Evolutionary conservation across 2,329 filamentous ascomycete species (phyloP), one percentile per base, ranked within the genome.

Genomic region (Fusarium tjaetaba): DNA sequence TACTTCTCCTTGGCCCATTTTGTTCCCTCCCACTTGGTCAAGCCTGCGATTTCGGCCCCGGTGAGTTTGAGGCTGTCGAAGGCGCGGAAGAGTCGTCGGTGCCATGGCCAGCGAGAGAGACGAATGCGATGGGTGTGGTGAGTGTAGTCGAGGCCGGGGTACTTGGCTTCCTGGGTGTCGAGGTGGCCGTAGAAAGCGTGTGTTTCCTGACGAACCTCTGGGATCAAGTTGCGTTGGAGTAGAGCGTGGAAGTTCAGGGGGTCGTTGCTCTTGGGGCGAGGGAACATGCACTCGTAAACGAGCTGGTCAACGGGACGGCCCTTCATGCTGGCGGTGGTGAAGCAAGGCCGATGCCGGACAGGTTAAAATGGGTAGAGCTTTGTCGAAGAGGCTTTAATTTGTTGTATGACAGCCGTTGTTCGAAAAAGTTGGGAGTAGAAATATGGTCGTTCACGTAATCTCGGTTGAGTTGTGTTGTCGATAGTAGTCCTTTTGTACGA

Each of bases 11-110:
- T 92, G 70, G 93, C 93, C 93, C 93, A 95, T 70, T 91, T 90
- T 15, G 93, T 95, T 65, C 93, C 93, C 84, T 95, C 93, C 93
- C 93, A 96, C 78, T 93, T 92, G 66, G 93, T 95, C 79, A 95
- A 85, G 55, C 86, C 85, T 61, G 89, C 86, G 75, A 96, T 94
- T 80, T 96, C 93, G 76, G 86, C 84, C 65, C 89, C 84, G 13
- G 93, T 96, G 43, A 95, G 85, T 48, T 87, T 87, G 30, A 95
- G 86, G 32, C 82, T 84, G 81, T 95, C 92, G 77, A 96, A 94
- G 34, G 93, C 92, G 45, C 90, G 89, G 81, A 96, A 95, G 18
- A 96, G 88, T 65, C 91, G 89, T 70, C 90, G 88, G 81, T 96
- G 93, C 89, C 93, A 94, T 22, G 88, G 89, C 86, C 92, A 95